Evolutionary conservation across 163 green algal species (phyloP).

Genomic region (Chlorella variabilis): DNA sequence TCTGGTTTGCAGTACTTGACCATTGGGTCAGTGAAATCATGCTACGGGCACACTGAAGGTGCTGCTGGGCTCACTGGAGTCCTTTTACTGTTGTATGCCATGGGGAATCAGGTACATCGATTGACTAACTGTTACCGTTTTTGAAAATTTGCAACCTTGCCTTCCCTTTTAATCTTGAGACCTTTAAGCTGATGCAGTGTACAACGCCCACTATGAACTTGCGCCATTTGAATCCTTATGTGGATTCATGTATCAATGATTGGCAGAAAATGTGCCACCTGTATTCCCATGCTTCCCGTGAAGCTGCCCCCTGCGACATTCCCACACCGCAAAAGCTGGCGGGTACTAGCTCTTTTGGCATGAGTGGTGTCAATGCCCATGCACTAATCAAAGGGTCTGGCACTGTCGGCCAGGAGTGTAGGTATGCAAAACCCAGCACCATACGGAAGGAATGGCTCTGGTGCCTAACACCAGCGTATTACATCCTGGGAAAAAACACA

Average conservation of each 20-base stretch:
- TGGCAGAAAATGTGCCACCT: not conserved
- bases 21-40: conserved; percentile 51
- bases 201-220: conserved; percentile 43
- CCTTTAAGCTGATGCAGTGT: too few species aligned
- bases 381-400: conserved; percentile 46
- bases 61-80: conserved; percentile 40
- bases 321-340: not conserved
- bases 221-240: conserved; percentile 49
- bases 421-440: too few species aligned
- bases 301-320: not conserved
- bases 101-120: conserved; percentile 15
- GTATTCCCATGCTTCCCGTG: not conserved
- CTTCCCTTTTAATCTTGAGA: too few species aligned
- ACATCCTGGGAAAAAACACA: too few species aligned
- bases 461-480: not conserved
- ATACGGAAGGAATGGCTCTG: not conserved
- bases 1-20: not conserved
- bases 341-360: conserved; percentile 86
- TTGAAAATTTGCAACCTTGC: too few species aligned
- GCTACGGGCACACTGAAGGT: conserved; percentile 62
- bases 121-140: too few species aligned
- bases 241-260: conserved; percentile 40
- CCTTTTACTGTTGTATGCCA: conserved; percentile 29
- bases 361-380: conserved; percentile 76
- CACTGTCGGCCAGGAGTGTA: too few species aligned